Percentiles rank a stretch among this genome's conserved stretches.
Evolutionary conservation across 331 rosid genomes (phyloP).

Genomic region (Quercus tomentella): DNA sequence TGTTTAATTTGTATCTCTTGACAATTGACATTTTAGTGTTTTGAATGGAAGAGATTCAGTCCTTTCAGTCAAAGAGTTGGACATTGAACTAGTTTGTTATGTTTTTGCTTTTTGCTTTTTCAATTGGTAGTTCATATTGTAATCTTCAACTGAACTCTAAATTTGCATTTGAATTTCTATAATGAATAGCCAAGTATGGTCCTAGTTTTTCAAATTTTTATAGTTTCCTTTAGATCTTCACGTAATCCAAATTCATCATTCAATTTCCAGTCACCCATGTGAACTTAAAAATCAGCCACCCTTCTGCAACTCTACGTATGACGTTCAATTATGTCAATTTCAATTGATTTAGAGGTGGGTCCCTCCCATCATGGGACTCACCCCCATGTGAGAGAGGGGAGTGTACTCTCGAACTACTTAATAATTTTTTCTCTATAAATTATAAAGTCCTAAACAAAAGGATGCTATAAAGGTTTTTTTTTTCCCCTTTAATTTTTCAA

Average conservation of each 20-base stretch:
- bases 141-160: neutral
- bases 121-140: neutral
- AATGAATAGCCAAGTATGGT: neutral
- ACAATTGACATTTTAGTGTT: neutral
- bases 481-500: too few relatives aligned
- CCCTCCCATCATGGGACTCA: rapidly evolving
- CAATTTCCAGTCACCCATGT: neutral
- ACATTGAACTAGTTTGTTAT: neutral
- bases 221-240: too few relatives aligned
- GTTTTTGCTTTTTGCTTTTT: neutral
- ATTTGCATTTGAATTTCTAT: neutral
- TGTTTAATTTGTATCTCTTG: slow-evolving; percentile 7
- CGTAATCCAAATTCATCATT: neutral
- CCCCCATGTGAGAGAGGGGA: too few relatives aligned
- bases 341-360: neutral
- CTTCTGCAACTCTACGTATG: neutral
- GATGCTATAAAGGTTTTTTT: too few relatives aligned
- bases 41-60: slow-evolving; percentile 6
- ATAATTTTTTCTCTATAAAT: too few relatives aligned
- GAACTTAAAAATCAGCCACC: neutral
- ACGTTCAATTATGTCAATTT: neutral
- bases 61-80: neutral
- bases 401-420: too few relatives aligned
- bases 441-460: too few relatives aligned
- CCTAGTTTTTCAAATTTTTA: neutral